Evolutionary conservation across 140 eudicot species (phyloP).

Genomic region (Ambrosia hybrid): DNA sequence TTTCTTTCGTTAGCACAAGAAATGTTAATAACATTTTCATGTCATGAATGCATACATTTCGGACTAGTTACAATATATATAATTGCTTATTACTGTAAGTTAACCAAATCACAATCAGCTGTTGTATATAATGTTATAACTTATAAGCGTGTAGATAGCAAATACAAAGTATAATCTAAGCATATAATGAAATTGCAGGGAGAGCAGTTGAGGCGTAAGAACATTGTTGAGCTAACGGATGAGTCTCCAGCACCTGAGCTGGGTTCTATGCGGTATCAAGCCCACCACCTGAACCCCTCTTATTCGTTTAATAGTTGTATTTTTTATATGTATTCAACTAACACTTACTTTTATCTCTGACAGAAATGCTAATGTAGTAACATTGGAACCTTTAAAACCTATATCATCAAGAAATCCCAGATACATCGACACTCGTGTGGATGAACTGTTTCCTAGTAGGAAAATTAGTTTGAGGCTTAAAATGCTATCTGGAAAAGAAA

Average conservation of each 20-base stretch:
- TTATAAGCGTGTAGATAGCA: not conserved
- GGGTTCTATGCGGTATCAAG: slow-evolving; percentile 40
- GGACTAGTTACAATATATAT: slow-evolving; percentile 1
- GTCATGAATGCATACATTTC: not conserved
- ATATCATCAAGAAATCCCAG: slow-evolving; percentile 56
- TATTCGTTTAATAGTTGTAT: not conserved
- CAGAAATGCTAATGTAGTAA: slow-evolving; percentile 44
- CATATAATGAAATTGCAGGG: slow-evolving; percentile 45
- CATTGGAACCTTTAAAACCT: slow-evolving; percentile 37
- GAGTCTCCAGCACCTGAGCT: slow-evolving; percentile 46
- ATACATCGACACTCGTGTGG: slow-evolving; percentile 66
- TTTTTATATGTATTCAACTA: slow-evolving; percentile 4
- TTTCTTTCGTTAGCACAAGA: not conserved
- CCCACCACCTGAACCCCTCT: not conserved
- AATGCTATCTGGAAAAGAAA: slow-evolving; percentile 50
- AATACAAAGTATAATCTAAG: not conserved
- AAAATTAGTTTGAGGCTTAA: slow-evolving; percentile 60
- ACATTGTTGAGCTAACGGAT: slow-evolving; percentile 40
- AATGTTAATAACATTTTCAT: not conserved
- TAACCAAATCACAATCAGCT: not conserved
- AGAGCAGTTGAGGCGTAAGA: slow-evolving; percentile 75
- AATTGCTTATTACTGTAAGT: not conserved
- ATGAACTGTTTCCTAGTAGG: slow-evolving; percentile 64
- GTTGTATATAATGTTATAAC: not conserved
- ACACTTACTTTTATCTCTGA: slow-evolving; percentile 3